Evolutionary conservation across 2,329 filamentous ascomycete species (phyloP).

Genomic region (Aspergillus pseudotamarii): DNA sequence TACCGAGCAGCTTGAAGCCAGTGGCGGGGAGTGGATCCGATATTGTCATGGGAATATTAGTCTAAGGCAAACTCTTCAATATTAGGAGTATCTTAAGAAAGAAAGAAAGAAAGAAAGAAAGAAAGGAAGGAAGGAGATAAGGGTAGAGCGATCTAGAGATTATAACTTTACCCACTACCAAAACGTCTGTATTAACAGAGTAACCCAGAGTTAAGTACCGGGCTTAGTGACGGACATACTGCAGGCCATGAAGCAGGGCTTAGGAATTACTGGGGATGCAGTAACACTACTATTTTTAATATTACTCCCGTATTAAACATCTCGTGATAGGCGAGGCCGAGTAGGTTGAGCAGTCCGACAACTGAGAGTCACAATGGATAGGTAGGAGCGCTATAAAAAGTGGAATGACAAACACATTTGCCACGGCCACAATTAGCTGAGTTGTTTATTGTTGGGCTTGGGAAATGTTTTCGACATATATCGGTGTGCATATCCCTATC

Average conservation of each 20-base stretch:
- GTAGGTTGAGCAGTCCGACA: background rate
- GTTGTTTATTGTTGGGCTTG: background rate
- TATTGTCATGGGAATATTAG: background rate
- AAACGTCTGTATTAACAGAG: background rate
- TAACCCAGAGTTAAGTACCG: background rate
- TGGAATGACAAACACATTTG: no score
- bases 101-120: no score
- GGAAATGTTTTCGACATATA: background rate
- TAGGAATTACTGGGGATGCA: background rate
- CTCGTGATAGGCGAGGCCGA: no score
- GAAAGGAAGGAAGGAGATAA: no score
- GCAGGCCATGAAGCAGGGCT: background rate
- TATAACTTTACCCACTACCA: background rate
- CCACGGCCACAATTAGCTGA: no score
- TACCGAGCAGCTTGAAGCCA: constrained; percentile 1
- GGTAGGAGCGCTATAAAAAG: no score
- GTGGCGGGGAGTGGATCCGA: background rate
- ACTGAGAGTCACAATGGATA: no score
- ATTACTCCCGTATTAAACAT: background rate
- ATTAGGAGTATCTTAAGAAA: no score
- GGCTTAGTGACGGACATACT: background rate
- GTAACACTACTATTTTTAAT: background rate
- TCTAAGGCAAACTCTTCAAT: background rate
- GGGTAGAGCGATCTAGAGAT: no score
- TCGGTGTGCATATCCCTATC: background rate